Evolutionary conservation across 1,284 basidiomycete species (phyloP).

Genomic region (Phenoliferia sp.): DNA sequence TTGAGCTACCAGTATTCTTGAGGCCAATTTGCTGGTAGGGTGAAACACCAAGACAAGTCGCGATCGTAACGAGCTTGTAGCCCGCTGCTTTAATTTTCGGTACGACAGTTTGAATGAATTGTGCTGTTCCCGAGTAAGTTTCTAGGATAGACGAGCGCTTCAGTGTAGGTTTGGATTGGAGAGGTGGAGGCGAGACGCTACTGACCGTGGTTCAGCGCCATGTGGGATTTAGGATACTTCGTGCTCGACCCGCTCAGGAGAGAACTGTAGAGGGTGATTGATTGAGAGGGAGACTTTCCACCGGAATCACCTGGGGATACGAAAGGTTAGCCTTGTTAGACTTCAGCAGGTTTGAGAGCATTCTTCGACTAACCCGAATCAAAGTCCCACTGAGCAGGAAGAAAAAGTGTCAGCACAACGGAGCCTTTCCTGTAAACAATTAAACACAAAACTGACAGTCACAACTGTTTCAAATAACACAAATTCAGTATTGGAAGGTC

Average conservation of each 20-base stretch:
- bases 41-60: slow-evolving; percentile 29
- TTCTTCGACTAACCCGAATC: no score
- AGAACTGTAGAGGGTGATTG: slow-evolving; percentile 20
- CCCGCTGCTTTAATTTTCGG: slow-evolving; percentile 17
- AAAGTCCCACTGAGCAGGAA: no score
- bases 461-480: no score
- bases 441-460: no score
- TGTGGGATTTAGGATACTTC: slow-evolving; percentile 12
- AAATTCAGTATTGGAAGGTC: no score
- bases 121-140: neutral
- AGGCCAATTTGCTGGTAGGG: slow-evolving; percentile 34
- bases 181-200: no score
- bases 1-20: no score
- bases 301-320: slow-evolving; percentile 33
- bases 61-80: slow-evolving; percentile 32
- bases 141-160: neutral
- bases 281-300: slow-evolving; percentile 13
- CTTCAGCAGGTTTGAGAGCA: no score
- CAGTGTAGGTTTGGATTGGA: no score
- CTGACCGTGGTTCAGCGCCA: slow-evolving; percentile 30
- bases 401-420: no score
- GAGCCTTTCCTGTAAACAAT: no score
- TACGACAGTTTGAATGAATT: neutral
- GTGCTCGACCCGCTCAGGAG: no score
- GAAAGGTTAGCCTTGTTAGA: slow-evolving; percentile 27